Evolutionary conservation across 2,329 filamentous ascomycete species (phyloP).

Genomic region (Rutstroemia sp.): DNA sequence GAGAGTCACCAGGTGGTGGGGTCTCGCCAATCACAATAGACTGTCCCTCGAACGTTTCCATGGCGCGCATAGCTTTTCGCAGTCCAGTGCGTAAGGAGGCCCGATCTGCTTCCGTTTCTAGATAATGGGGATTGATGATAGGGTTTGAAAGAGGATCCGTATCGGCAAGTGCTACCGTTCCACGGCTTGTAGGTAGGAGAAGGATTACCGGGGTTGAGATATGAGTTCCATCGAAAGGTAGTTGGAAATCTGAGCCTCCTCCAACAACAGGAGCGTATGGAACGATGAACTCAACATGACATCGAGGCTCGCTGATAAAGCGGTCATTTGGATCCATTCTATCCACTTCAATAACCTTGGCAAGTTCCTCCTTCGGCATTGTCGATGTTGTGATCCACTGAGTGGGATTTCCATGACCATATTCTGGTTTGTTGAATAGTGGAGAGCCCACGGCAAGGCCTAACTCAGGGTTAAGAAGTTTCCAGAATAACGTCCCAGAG

Average conservation of each 20-base stretch:
- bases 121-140: not conserved
- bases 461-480: conserved; percentile 10
- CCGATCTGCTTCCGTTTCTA: not conserved
- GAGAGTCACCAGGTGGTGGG: not conserved
- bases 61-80: not conserved
- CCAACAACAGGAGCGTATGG: not conserved
- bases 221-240: conserved; percentile 8
- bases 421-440: conserved; percentile 4
- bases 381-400: not conserved
- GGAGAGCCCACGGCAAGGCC: conserved; percentile 11
- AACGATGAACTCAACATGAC: not conserved
- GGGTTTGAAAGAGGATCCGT: not conserved
- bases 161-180: not conserved
- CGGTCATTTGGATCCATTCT: not conserved
- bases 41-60: conserved; percentile 7
- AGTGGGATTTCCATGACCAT: conserved; percentile 2
- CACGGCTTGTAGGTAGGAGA: conserved; percentile 10
- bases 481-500: conserved; percentile 3
- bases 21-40: conserved; percentile 4
- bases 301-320: not conserved
- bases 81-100: not conserved
- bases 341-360: not conserved
- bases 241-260: not conserved
- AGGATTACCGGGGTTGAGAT: conserved; percentile 4
- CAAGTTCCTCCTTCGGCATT: not conserved